A percentile compares a stretch with the other conserved stretches of the same genome.
Evolutionary conservation across 2,329 filamentous ascomycete species (phyloP).

Genomic region (Colletotrichum cereale): DNA sequence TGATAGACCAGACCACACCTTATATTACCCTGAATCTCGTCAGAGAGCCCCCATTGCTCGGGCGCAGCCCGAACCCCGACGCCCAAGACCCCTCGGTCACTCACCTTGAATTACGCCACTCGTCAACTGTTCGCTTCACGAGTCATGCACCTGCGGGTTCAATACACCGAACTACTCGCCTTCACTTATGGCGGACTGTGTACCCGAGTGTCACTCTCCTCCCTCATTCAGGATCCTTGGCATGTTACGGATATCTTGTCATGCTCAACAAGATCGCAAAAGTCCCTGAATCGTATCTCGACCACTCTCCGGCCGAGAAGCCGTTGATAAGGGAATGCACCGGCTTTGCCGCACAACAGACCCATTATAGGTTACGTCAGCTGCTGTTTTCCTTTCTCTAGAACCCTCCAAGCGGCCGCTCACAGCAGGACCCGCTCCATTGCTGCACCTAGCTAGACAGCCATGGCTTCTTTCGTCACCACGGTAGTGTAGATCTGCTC

Average conservation of each 20-base stretch:
- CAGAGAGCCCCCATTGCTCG: constrained; percentile 26
- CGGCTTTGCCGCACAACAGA: constrained; percentile 31
- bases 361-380: constrained; percentile 34
- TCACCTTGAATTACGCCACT: constrained; percentile 27
- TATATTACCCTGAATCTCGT: constrained; percentile 39
- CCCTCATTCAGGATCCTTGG: constrained; percentile 26
- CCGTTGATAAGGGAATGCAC: constrained; percentile 26
- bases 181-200: constrained; percentile 22
- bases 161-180: constrained; percentile 18
- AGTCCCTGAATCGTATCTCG: constrained; percentile 34
- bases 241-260: constrained; percentile 22
- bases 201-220: constrained; percentile 15
- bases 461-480: background rate
- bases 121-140: constrained; percentile 14
- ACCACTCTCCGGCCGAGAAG: constrained; percentile 23
- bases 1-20: constrained; percentile 40
- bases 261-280: constrained; percentile 31
- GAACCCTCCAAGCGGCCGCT: constrained; percentile 31
- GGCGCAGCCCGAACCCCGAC: constrained; percentile 9
- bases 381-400: background rate
- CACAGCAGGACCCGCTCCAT: constrained; percentile 10
- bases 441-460: background rate
- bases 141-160: constrained; percentile 31
- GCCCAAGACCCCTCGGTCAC: constrained; percentile 23
- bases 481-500: background rate